phyloP scores from a whole-genome alignment of 352 stramenopile genomes.

The Pythium phragmitis region DNA sequence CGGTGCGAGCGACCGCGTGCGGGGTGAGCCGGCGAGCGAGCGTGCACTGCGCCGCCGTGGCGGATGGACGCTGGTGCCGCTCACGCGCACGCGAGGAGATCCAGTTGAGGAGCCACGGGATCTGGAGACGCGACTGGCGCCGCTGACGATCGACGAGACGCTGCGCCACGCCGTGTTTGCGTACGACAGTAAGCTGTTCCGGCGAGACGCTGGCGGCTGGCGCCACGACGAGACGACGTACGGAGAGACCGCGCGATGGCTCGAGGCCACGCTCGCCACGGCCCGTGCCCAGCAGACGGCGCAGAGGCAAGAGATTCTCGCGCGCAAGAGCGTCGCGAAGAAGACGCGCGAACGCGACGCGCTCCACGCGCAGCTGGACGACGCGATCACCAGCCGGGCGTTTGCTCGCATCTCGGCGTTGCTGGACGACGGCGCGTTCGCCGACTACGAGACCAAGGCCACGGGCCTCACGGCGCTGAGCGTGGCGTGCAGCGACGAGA shows the following conservation, averaged over 20 bases:
- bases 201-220: slow-evolving; percentile 39
- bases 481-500: slow-evolving; percentile 56
- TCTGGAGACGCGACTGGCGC: slow-evolving; percentile 23
- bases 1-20: slow-evolving; percentile 15
- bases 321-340: slow-evolving; percentile 43
- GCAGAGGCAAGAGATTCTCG: slow-evolving; percentile 36
- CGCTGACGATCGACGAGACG: slow-evolving; percentile 48
- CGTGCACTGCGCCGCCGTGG: slow-evolving; percentile 25
- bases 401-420: slow-evolving; percentile 38
- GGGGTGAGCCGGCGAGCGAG: slow-evolving; percentile 1
- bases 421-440: slow-evolving; percentile 60
- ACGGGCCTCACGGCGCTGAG: slow-evolving; percentile 46
- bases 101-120: background rate
- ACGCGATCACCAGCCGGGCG: slow-evolving; percentile 41
- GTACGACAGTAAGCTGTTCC: slow-evolving; percentile 46
- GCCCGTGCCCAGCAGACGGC: slow-evolving; percentile 17
- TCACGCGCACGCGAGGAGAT: slow-evolving; percentile 17
- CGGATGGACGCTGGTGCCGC: slow-evolving; percentile 52
- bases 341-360: slow-evolving; percentile 43
- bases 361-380: slow-evolving; percentile 48
- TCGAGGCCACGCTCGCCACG: slow-evolving; percentile 30
- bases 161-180: slow-evolving; percentile 42
- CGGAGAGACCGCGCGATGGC: slow-evolving; percentile 34
- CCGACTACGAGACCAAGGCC: slow-evolving; percentile 57
- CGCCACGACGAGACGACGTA: slow-evolving; percentile 30